Base-by-base conservation (phyloP, 2,329 filamentous ascomycete genomes). In the Aureobasidium sp. region DNA sequence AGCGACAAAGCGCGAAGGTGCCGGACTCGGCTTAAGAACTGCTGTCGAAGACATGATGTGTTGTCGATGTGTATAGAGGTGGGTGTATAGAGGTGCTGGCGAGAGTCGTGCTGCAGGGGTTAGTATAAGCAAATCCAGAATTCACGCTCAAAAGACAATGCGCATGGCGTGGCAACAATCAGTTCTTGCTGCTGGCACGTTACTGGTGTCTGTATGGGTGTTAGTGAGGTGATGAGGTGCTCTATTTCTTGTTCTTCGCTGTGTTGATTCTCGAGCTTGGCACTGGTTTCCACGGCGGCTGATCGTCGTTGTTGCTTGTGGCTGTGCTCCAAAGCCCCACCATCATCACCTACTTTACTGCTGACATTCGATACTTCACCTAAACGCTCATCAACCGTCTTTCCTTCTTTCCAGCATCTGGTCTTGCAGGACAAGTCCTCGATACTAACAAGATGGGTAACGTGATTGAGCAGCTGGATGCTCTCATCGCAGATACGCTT, bases 401-500 rank as follows among this genome's bases (percentile, higher is more conserved):
- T 51, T 21, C 32, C 16, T 45, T 45, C n/a, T 16, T 44, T 30
- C 13, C 9, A 21, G 25, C 3, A 9, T 27, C 7, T 25, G 30
- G 30, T 16, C 53, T 44, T 44, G 39, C 53, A n/a, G 53, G 39
- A 45, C 51, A 44, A 55, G 51, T 34, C 27, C n/a, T 29, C 5
- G 14, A 61, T 44, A 51, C 13, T 47, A 21, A 21, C 66, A 66
- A 45, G 51, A 79, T 79, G 76, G 67, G 73, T 6, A 71, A 70
- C 32, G 59, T 86, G 50, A 74, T 91, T 71, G 80, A 86, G 69
- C 82, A 84, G 75, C 77, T 95, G 67, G 91, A 97, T 77, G 79
- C 84, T 68, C 79, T 84, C 70, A 77, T 95, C 66, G 85, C 86
- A 57, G 79, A 82, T 64, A 75, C 93, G 58, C 78, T 95, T 61